A percentile compares a stretch with the other conserved stretches of the same genome.
Conservation (phyloP, 176 grass and related monocot species). For the Oryza coarctata region DNA sequence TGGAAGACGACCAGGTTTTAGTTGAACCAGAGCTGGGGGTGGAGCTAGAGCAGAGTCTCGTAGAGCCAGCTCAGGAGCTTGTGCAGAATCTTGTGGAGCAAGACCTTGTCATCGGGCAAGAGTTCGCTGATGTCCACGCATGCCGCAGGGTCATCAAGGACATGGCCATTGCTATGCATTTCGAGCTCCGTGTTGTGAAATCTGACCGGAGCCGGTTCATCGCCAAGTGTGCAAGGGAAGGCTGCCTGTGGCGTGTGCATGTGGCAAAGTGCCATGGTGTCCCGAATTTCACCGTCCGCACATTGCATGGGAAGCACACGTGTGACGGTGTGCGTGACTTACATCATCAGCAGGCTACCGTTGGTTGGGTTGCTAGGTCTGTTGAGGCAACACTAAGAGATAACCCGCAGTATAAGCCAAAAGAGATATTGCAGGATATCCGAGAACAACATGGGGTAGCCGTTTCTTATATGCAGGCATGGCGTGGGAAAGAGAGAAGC, state of each 20-base stretch:
- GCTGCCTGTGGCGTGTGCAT: conserved; percentile 86
- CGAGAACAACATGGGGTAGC: conserved; percentile 90
- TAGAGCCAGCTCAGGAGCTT: conserved; percentile 48
- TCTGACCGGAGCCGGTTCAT: conserved; percentile 94
- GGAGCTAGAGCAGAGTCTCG: conserved; percentile 33
- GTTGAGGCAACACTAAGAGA: conserved; percentile 82
- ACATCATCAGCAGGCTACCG: conserved; percentile 93
- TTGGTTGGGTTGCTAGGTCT: conserved; percentile 94
- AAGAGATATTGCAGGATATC: conserved; percentile 98
- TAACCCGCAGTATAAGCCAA: conserved; percentile 92
- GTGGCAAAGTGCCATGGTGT: conserved; percentile 76
- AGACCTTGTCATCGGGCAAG: conserved; percentile 73
- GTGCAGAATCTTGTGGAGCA: conserved; percentile 54
- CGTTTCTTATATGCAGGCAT: conserved; percentile 97
- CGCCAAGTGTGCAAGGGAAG: conserved; percentile 80
- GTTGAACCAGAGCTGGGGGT: conserved; percentile 35
- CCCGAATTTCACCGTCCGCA: conserved; percentile 76
- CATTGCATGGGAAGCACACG: conserved; percentile 80
- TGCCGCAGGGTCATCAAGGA: conserved; percentile 80
- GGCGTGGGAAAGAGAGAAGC: conserved; percentile 97
- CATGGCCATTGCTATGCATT: conserved; percentile 94
- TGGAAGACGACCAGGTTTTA: conserved; percentile 52
- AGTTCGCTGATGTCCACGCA: conserved; percentile 79
- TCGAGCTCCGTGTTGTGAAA: conserved; percentile 85
- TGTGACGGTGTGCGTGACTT: conserved; percentile 77